Evolutionary conservation across 106 monocot species (phyloP), one percentile per base, ranked within the genome.

Genomic region (Dendrobium catenatum): DNA sequence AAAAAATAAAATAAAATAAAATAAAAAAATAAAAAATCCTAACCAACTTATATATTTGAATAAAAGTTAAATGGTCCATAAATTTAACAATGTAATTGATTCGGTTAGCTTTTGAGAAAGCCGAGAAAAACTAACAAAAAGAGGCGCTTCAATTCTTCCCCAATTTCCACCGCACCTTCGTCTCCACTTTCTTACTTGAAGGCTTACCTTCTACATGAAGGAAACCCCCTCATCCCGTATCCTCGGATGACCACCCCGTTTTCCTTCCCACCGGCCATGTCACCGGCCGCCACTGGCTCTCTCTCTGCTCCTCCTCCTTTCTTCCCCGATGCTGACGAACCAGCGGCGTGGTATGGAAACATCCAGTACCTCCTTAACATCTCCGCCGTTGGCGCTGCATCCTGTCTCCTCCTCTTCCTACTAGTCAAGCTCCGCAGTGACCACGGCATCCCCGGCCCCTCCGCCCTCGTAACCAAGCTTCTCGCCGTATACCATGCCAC

Each of bases 301-400:
- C 37, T 78, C 18, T 72, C 68, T 3, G 75, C 80, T 11, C 75
- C 90, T 10, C 47, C 90, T 13, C 82, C 82, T 47, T 49, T 76
- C 20, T 82, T 82, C 3, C 79, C 85, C 0, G 86, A 85, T 46
- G 42, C 85, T 40, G 81, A 79, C 79, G 88, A 90, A 18, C 82
- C 82, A 5, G 43, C 82, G 27, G 86, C 81, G 10, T 99, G 98
- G 95, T 99, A 99, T 83, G 98, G 98, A 11, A 95, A 86, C 89
- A 92, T 99, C 76, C 98, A 95, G 83, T 99, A 99, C 82, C 91
- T 99, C 13, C 82, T 99, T 74, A 99, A 95, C 84, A 99, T 99
- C 80, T 99, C 98, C 74, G 85, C 86, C 51, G 81, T 85, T 41
- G 94, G 95, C 42, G 86, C 95, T 77, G 79, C 86, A 41, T 89